A percentile compares a stretch with the other conserved stretches of the same genome.
phyloP scores from a whole-genome alignment of 495 filamentous ascomycete genomes.

The Daldinia vernicosa region DNA sequence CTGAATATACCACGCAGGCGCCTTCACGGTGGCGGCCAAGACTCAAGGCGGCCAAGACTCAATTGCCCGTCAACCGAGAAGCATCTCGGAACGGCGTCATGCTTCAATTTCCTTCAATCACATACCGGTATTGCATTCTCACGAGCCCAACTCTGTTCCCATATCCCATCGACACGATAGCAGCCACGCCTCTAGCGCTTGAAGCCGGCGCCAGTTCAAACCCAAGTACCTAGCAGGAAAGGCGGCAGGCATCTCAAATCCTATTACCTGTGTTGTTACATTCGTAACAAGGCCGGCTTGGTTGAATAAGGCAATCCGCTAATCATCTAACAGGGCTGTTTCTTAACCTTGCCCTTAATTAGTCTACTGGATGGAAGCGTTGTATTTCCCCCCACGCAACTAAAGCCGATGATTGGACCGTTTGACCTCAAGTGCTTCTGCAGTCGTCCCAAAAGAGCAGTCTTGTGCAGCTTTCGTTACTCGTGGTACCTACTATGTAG shows the following conservation, averaged over 20 bases:
- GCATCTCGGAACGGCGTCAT: slow-evolving; percentile 14
- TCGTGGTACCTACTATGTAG: slow-evolving; percentile 32
- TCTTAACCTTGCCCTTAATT: slow-evolving; percentile 22
- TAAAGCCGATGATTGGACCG: slow-evolving; percentile 25
- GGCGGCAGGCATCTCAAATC: slow-evolving; percentile 25
- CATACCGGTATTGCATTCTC: not conserved
- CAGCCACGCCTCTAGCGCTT: not conserved
- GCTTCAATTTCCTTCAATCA: slow-evolving; percentile 5
- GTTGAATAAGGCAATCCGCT: slow-evolving; percentile 36
- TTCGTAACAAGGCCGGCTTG: slow-evolving; percentile 35
- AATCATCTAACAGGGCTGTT: slow-evolving; percentile 36
- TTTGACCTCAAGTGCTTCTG: slow-evolving; percentile 27
- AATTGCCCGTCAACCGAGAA: slow-evolving; percentile 29
- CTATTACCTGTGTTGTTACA: slow-evolving; percentile 33
- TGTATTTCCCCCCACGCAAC: slow-evolving; percentile 40
- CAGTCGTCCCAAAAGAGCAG: slow-evolving; percentile 38
- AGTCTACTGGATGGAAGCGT: slow-evolving; percentile 33
- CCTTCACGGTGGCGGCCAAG: slow-evolving; percentile 25
- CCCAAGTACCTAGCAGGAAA: slow-evolving; percentile 13
- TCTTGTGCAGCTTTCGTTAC: slow-evolving; percentile 39
- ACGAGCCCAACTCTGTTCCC: not conserved
- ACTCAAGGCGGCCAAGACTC: slow-evolving; percentile 29
- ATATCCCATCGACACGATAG: slow-evolving; percentile 2
- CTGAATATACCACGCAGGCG: slow-evolving; percentile 34
- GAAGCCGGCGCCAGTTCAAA: slow-evolving; percentile 28